Percentiles rank a stretch among this genome's conserved stretches.
These are phyloP conservation scores for Diversispora eburnea DNA, from an alignment of 192 early-diverging fungal species.

Conservation along the genomic window DNA sequence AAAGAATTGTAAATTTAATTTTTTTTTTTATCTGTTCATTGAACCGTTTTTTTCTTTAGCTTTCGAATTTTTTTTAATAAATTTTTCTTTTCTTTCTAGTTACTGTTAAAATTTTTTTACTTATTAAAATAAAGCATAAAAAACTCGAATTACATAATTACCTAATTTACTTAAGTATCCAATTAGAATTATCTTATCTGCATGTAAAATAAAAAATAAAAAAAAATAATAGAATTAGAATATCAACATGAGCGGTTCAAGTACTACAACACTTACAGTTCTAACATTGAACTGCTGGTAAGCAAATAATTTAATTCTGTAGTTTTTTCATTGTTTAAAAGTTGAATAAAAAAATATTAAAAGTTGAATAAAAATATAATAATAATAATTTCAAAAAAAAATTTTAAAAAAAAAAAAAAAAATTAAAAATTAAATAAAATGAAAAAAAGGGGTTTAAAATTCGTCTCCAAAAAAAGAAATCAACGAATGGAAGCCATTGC, in stretches of 20 bases:
- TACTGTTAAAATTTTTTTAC: too few relatives aligned
- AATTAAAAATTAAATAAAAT: too few relatives aligned
- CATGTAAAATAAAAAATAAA: background rate
- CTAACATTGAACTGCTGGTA: constrained; percentile 55
- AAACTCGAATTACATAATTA: too few relatives aligned
- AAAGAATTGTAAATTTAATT: too few relatives aligned
- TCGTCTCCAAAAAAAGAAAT: constrained; percentile 45
- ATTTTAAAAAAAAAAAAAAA: too few relatives aligned
- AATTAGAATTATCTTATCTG: background rate
- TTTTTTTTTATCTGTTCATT: too few relatives aligned
- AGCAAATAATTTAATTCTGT: background rate
- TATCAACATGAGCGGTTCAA: constrained; percentile 22
- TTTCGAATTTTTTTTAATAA: too few relatives aligned
- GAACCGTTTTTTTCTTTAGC: too few relatives aligned
- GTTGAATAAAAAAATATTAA: background rate
- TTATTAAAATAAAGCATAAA: too few relatives aligned
- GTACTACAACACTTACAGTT: constrained; percentile 37
- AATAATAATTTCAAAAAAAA: too few relatives aligned
- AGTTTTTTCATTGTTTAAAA: background rate
- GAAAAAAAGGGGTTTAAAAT: constrained; percentile 40
- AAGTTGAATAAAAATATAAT: too few relatives aligned
- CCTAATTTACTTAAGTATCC: background rate
- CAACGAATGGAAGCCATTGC: constrained; percentile 50
- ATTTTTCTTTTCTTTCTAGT: too few relatives aligned
- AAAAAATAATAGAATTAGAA: background rate